A percentile compares a stretch with the other conserved stretches of the same genome.
phyloP scores from a whole-genome alignment of 805 yeast genomes.

The Wickerhamomyces bisporus region DNA sequence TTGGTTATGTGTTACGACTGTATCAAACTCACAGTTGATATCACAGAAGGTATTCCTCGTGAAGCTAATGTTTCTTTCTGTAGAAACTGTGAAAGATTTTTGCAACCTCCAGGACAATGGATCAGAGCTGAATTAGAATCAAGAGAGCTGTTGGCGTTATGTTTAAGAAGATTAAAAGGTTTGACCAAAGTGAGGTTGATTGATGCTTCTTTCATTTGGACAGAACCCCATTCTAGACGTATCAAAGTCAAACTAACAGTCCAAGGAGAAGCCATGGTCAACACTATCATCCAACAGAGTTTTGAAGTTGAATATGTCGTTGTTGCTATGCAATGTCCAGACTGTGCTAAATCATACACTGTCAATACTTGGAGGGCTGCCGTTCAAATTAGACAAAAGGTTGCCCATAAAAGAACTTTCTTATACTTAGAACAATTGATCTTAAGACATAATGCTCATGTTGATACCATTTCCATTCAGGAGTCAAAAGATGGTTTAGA shows the following conservation, averaged over 20 bases:
- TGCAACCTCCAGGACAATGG: slow-evolving; percentile 96
- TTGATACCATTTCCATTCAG: slow-evolving; percentile 87
- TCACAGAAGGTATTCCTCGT: slow-evolving; percentile 90
- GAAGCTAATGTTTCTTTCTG: slow-evolving; percentile 92
- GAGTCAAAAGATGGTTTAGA: slow-evolving; percentile 94
- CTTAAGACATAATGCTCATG: slow-evolving; percentile 86
- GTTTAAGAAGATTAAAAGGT: slow-evolving; percentile 85
- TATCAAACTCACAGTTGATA: slow-evolving; percentile 87
- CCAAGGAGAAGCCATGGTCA: slow-evolving; percentile 93
- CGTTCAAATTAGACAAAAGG: slow-evolving; percentile 97
- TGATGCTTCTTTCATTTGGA: slow-evolving; percentile 96
- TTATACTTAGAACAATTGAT: slow-evolving; percentile 93
- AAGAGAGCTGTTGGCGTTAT: slow-evolving; percentile 85
- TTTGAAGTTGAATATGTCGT: slow-evolving; percentile 94
- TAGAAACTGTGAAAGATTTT: slow-evolving; percentile 92
- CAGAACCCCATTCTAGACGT: slow-evolving; percentile 98
- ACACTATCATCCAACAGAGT: slow-evolving; percentile 87
- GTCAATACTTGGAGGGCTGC: slow-evolving; percentile 98
- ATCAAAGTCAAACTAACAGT: slow-evolving; percentile 86
- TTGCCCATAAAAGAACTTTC: slow-evolving; percentile 93
- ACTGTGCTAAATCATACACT: slow-evolving; percentile 96
- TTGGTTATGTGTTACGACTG: slow-evolving; percentile 97
- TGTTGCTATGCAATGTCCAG: slow-evolving; percentile 95
- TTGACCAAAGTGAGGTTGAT: slow-evolving; percentile 77
- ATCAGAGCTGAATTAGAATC: slow-evolving; percentile 85